These are phyloP conservation scores for Nakataea oryzae DNA, from an alignment of 2,329 filamentous ascomycete genomes.

Conservation along the genomic window DNA sequence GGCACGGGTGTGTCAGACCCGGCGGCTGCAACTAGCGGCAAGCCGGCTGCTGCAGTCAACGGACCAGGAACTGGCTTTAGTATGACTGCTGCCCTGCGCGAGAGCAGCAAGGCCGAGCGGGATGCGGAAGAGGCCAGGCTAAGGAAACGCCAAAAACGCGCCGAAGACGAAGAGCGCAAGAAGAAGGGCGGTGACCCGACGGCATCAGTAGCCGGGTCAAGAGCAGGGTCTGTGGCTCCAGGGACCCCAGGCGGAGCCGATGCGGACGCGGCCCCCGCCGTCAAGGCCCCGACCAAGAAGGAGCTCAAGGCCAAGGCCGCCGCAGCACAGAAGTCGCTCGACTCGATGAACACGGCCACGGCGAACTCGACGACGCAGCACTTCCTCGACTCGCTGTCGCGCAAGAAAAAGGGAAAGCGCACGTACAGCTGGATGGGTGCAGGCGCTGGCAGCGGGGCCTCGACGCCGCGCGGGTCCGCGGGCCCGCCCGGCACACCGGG, in stretches of 20 bases:
- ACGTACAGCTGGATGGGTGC: slow-evolving; percentile 64
- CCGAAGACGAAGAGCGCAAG: slow-evolving; percentile 22
- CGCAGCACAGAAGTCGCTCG: slow-evolving; percentile 61
- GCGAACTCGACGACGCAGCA: slow-evolving; percentile 75
- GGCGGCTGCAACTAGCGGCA: not conserved
- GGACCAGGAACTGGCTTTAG: not conserved
- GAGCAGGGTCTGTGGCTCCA: slow-evolving; percentile 46
- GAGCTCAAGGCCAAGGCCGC: slow-evolving; percentile 65
- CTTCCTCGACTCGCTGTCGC: slow-evolving; percentile 38
- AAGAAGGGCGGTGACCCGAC: slow-evolving; percentile 35
- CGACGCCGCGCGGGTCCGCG: slow-evolving; percentile 30
- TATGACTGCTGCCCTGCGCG: slow-evolving; percentile 36
- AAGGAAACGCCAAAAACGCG: slow-evolving; percentile 53
- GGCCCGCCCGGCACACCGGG: slow-evolving; percentile 22
- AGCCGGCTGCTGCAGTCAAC: not conserved
- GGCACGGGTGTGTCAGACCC: slow-evolving; percentile 26
- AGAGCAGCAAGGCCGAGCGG: slow-evolving; percentile 54
- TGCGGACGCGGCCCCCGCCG: slow-evolving; percentile 49
- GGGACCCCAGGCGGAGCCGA: slow-evolving; percentile 41
- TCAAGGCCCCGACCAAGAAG: slow-evolving; percentile 72
- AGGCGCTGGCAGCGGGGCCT: slow-evolving; percentile 39
- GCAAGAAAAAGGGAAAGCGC: slow-evolving; percentile 47
- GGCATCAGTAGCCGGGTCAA: slow-evolving; percentile 30
- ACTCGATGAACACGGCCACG: slow-evolving; percentile 62
- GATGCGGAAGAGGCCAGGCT: slow-evolving; percentile 64